phyloP scores from a whole-genome alignment of 1,139 yeast species.

The Scheffersomyces titani region DNA sequence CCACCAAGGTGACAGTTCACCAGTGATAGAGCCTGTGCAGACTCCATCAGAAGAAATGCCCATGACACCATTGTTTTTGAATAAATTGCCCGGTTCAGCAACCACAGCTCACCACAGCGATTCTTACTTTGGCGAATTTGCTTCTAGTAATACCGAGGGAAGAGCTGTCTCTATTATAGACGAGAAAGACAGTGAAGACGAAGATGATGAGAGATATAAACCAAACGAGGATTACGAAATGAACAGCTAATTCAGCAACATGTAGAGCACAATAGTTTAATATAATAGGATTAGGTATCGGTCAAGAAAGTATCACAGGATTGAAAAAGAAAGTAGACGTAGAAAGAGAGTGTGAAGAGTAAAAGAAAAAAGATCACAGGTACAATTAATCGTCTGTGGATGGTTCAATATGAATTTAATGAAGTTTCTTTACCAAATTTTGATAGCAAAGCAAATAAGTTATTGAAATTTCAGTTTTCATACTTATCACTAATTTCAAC shows the following conservation, averaged over 20 bases:
- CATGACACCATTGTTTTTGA: conserved; percentile 47
- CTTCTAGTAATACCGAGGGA: not conserved
- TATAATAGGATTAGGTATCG: not conserved
- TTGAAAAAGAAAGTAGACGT: not conserved
- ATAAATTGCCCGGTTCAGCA: conserved; percentile 6
- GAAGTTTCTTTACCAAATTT: not conserved
- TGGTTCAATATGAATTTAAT: too few relatives aligned
- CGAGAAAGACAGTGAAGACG: conserved; percentile 11
- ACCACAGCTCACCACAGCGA: conserved; percentile 5
- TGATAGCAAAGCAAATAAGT: too few relatives aligned
- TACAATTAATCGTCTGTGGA: too few relatives aligned
- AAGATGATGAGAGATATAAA: conserved; percentile 1
- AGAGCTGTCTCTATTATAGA: conserved; percentile 4
- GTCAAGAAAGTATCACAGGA: not conserved
- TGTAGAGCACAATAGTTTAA: not conserved
- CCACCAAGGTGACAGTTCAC: conserved; percentile 33
- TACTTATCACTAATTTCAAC: too few relatives aligned
- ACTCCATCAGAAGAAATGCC: conserved; percentile 49
- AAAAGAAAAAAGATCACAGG: not conserved
- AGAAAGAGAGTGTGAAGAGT: not conserved
- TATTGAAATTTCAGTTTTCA: too few relatives aligned
- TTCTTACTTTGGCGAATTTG: conserved; percentile 14
- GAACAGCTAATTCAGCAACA: not conserved
- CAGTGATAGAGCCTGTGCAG: conserved; percentile 42
- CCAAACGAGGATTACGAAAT: conserved; percentile 3